Evolutionary conservation across 441 rosid genomes (phyloP), one percentile per base, ranked within the genome.

Genomic region (Gossypium trilobum): DNA sequence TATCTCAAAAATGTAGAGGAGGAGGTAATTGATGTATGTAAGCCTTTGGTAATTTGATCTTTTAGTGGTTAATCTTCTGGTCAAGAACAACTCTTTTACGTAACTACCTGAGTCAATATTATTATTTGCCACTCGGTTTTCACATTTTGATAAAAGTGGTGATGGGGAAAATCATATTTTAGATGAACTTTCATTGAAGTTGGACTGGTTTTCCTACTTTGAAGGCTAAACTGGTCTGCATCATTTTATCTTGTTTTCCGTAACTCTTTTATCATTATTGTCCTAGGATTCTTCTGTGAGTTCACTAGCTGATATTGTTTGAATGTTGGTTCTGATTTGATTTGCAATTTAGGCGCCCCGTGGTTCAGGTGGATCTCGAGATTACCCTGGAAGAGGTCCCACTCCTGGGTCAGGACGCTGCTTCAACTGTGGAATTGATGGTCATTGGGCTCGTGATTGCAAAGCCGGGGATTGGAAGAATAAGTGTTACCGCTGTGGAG

Each of bases 401-500:
- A 89, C 93, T 75, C 93, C 93, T 78, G 93, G 93, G 29, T 57
- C 88, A 1, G 91, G 91, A 23, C 91, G 93, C 61, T 89, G 93
- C 51, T 89, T 89, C 68, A 89, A 89, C 68, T 89, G 93, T 78
- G 91, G 91, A 55, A 78, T 89, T 70, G 93, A 89, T 56, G 93
- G 93, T 14, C 93, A 89, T 57, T 89, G 91, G 93, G 93, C 93
- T 42, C 83, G 93, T 22, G 91, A 89, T 76, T 89, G 93, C 85
- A 87, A 88, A 54, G 90, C 88, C 64, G 91, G 91, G 42, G 93
- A 89, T 85, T 89, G 91, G 93, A 89, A 89, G 84, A 89, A 89
- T 66, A 87, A 85, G 77, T 89, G 93, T 80, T 89, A 89, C 68
- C 90, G 91, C 67, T 89, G 93, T 79, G 93, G 93, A 0, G 93